A percentile compares a stretch with the other conserved stretches of the same genome.
Evolutionary conservation across 2,329 filamentous ascomycete species (phyloP).

Genomic region (Neofusicoccum kwambonambiense): DNA sequence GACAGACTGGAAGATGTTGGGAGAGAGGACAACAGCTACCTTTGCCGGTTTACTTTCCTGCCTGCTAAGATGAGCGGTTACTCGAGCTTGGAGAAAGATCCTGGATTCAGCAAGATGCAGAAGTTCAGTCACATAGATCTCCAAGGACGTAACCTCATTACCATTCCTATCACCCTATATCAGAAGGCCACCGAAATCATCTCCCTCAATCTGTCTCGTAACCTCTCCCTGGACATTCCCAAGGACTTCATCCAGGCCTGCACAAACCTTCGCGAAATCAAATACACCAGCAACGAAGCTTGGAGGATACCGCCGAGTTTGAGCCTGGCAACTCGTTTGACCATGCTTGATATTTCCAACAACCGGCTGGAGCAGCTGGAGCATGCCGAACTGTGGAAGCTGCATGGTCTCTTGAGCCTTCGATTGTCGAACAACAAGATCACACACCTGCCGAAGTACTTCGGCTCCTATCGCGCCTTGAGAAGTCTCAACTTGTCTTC

Average conservation of each 20-base stretch:
- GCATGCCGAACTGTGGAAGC: slow-evolving; percentile 73
- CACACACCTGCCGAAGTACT: slow-evolving; percentile 74
- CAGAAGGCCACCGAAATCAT: slow-evolving; percentile 90
- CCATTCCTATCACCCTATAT: slow-evolving; percentile 92
- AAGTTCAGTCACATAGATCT: slow-evolving; percentile 95
- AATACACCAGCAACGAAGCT: slow-evolving; percentile 92
- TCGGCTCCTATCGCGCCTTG: slow-evolving; percentile 74
- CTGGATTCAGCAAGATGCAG: slow-evolving; percentile 76
- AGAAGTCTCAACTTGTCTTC: slow-evolving; percentile 89
- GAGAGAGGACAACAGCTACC: slow-evolving; percentile 93
- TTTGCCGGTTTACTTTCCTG: slow-evolving; percentile 93
- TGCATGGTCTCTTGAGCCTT: slow-evolving; percentile 78
- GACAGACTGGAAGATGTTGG: slow-evolving; percentile 92
- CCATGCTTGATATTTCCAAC: slow-evolving; percentile 91
- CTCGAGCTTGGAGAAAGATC: slow-evolving; percentile 69
- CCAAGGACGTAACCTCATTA: slow-evolving; percentile 83
- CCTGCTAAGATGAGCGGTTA: slow-evolving; percentile 83
- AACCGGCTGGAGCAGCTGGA: slow-evolving; percentile 87
- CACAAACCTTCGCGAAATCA: slow-evolving; percentile 87
- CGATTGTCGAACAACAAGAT: slow-evolving; percentile 93
- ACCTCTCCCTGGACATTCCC: slow-evolving; percentile 86
- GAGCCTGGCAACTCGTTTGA: slow-evolving; percentile 75
- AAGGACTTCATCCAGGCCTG: slow-evolving; percentile 96
- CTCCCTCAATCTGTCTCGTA: slow-evolving; percentile 88
- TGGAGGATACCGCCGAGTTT: slow-evolving; percentile 81